Conservation (phyloP, 2,329 filamentous ascomycete species). For the Corynespora cassiicola region DNA sequence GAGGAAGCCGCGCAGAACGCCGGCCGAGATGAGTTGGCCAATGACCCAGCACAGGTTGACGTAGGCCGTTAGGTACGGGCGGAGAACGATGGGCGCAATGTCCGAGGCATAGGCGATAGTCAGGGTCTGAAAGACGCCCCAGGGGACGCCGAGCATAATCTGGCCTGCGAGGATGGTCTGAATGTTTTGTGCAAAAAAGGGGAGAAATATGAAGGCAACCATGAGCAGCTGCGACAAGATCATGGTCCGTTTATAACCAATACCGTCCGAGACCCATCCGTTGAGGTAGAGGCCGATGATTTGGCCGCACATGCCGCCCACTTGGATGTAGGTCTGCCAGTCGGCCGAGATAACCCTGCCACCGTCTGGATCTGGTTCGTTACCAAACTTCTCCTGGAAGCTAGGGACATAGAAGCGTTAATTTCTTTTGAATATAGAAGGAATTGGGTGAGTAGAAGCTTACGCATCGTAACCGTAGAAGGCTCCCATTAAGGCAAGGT, state of each 20-base stretch:
- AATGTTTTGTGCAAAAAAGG: constrained; percentile 35
- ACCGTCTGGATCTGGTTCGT: constrained; percentile 38
- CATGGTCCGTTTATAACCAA: constrained; percentile 44
- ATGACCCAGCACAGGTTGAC: constrained; percentile 76
- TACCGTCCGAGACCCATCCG: constrained; percentile 49
- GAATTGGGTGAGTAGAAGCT: too few species aligned
- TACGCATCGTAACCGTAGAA: constrained; percentile 64
- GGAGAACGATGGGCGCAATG: constrained; percentile 72
- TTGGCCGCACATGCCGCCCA: constrained; percentile 49
- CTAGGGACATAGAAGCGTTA: too few species aligned
- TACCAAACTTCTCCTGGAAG: constrained; percentile 50
- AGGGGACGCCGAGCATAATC: constrained; percentile 53
- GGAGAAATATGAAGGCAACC: constrained; percentile 31
- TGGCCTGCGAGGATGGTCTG: constrained; percentile 67
- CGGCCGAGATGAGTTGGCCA: constrained; percentile 71
- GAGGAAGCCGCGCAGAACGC: constrained; percentile 70
- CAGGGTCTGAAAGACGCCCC: constrained; percentile 49
- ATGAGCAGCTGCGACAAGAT: constrained; percentile 29
- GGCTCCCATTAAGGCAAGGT: constrained; percentile 79
- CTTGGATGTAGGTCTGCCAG: constrained; percentile 54
- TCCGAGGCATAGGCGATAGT: constrained; percentile 42
- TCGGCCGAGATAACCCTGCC: constrained; percentile 45
- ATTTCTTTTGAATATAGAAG: too few species aligned
- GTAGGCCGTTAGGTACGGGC: constrained; percentile 63
- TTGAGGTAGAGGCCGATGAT: constrained; percentile 51